Evolutionary conservation across 1,139 yeast species (phyloP), one percentile per base, ranked within the genome.

Genomic region (Eremothecium cymbalariae): DNA sequence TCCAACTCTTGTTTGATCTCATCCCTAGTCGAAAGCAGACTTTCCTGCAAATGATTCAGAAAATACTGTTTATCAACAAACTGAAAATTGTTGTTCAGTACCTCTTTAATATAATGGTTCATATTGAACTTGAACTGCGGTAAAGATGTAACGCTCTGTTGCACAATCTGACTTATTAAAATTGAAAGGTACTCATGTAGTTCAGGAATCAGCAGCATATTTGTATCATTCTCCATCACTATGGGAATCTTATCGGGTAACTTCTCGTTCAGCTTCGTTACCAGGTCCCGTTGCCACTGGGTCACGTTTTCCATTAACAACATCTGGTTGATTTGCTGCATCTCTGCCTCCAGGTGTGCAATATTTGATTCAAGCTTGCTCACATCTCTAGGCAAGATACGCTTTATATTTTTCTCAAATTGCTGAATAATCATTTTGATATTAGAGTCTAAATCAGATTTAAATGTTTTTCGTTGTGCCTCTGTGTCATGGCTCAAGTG

Each of bases 241-340:
- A 56, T 54, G 2, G 60, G 60, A 8, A 56, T 50, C 27, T 53
- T 51, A 8, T 42, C 39, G 2, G 60, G 60, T 28, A 56, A 37
- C 11, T 37, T 33, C 2, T 38, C 32, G 15, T 47, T 41, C 16
- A 54, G 33, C 26, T 47, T 47, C 21, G 29, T 25, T 4, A 48
- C 26, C 16, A 54, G 33, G 14, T 40, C 36, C 6, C 46, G 42
- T 29, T 52, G 54, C 43, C 49, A 48, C 28, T 45, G 42, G 5
- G 54, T 52, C 18, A 54, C 40, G 30, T 54, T 53, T 7, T 43
- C 42, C 31, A 45, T 25, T 6, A 47, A 37, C 18, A 48, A 32
- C 17, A 24, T 26, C 8, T 38, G 32, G 8, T 42, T 43, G 9
- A 45, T 23, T 15, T 41, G 40, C 21, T 51, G 45, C 1, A 53